Evolutionary conservation across 1,284 basidiomycete species (phyloP).

Genomic region (Athelia psychrophila): DNA sequence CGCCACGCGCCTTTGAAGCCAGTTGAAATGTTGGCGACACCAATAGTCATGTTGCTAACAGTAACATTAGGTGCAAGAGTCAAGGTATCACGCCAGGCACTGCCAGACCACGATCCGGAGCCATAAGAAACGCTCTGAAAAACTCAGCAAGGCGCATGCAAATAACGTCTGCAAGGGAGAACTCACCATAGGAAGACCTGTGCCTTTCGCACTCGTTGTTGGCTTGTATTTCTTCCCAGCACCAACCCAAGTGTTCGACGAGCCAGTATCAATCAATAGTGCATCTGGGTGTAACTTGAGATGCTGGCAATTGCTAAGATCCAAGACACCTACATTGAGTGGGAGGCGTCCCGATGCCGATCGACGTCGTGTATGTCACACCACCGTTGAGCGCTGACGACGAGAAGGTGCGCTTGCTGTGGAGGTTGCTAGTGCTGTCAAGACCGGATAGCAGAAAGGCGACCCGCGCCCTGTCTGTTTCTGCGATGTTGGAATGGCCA

Average conservation of each 20-base stretch:
- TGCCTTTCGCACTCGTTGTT: slow-evolving; percentile 8
- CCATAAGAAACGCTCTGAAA: slow-evolving; percentile 10
- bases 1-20: slow-evolving; percentile 44
- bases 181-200: slow-evolving; percentile 1
- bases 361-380: neutral
- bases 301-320: neutral
- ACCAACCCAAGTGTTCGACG: slow-evolving; percentile 20
- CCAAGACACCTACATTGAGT: neutral
- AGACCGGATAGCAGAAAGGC: neutral
- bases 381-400: neutral
- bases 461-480: neutral
- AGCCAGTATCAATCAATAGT: slow-evolving; percentile 17
- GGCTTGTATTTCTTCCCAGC: slow-evolving; percentile 9
- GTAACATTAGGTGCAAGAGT: neutral
- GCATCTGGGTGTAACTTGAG: slow-evolving; percentile 4
- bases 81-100: too few relatives aligned
- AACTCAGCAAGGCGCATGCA: neutral
- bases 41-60: slow-evolving; percentile 46
- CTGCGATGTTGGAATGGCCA: neutral
- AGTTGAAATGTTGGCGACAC: slow-evolving; percentile 42
- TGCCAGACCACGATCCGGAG: slow-evolving; percentile 23
- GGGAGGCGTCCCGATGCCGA: slow-evolving; percentile 1
- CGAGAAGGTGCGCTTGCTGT: neutral
- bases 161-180: neutral
- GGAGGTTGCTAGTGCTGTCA: neutral